A percentile compares a stretch with the other conserved stretches of the same genome.
These are phyloP conservation scores for Aspergillus chevalieri DNA, from an alignment of 2,329 filamentous ascomycete species.

Conservation along the genomic window DNA sequence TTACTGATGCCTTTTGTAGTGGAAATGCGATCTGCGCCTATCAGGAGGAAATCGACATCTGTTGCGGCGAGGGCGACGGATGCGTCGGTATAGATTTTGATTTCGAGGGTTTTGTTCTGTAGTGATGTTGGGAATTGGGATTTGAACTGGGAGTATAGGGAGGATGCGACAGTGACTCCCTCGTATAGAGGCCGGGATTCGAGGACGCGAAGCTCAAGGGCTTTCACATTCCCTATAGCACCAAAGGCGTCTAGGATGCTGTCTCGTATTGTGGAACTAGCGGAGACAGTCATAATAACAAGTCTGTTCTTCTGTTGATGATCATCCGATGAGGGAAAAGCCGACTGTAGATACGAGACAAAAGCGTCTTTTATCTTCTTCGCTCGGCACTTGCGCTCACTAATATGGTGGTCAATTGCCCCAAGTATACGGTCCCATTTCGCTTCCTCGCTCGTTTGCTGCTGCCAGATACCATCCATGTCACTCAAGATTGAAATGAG, in stretches of 20 bases:
- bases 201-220: constrained; percentile 54
- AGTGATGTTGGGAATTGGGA: constrained; percentile 11
- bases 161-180: constrained; percentile 53
- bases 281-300: constrained; percentile 55
- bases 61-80: constrained; percentile 49
- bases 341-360: constrained; percentile 17
- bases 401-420: constrained; percentile 21
- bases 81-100: constrained; percentile 57
- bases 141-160: constrained; percentile 16
- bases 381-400: constrained; percentile 16
- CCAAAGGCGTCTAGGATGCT: constrained; percentile 42
- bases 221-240: constrained; percentile 21
- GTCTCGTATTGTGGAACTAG: constrained; percentile 55
- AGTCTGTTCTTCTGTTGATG: constrained; percentile 22
- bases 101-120: constrained; percentile 21
- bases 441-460: constrained; percentile 9
- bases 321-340: constrained; percentile 4
- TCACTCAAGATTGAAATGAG: constrained; percentile 20
- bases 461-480: constrained; percentile 18
- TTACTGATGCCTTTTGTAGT: constrained; percentile 56
- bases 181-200: constrained; percentile 64
- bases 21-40: constrained; percentile 61
- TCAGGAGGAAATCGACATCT: constrained; percentile 52
- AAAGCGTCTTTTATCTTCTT: constrained; percentile 20
- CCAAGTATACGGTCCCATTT: constrained; percentile 17